Conservation (phyloP, 352 stramenopile species). For the Vaucheria bursata region DNA sequence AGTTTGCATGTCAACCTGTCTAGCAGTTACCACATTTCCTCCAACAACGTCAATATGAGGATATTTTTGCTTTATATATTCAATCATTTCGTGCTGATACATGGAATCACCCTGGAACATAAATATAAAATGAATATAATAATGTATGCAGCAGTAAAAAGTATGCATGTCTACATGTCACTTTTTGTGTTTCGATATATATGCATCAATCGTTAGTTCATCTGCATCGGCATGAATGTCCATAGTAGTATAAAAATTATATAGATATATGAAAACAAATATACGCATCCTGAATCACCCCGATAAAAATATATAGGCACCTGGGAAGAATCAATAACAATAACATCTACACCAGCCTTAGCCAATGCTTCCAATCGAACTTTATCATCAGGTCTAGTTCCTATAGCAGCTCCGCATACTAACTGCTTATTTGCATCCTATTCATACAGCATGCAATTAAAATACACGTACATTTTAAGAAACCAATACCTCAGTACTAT, state of each 20-base stretch:
- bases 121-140: not conserved
- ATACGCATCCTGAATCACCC: no score
- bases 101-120: constrained; percentile 78
- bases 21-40: constrained; percentile 96
- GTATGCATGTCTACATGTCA: no score
- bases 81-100: constrained; percentile 82
- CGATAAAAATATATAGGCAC: constrained; percentile 56
- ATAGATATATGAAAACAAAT: no score
- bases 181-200: no score
- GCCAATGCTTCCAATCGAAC: constrained; percentile 61
- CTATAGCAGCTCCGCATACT: constrained; percentile 93
- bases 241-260: no score
- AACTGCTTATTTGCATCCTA: constrained; percentile 93
- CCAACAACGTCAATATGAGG: constrained; percentile 94
- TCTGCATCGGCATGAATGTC: no score
- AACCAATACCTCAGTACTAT: no score
- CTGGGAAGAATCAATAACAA: constrained; percentile 95
- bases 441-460: not conserved
- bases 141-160: no score
- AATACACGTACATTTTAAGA: not conserved
- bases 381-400: constrained; percentile 89
- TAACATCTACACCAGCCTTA: constrained; percentile 89
- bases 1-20: no score
- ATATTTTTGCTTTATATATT: constrained; percentile 90
- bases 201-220: no score